Percentiles rank a stretch among this genome's conserved stretches.
phyloP scores from a whole-genome alignment of 345 rosid species.

The Cardamine occulta region DNA sequence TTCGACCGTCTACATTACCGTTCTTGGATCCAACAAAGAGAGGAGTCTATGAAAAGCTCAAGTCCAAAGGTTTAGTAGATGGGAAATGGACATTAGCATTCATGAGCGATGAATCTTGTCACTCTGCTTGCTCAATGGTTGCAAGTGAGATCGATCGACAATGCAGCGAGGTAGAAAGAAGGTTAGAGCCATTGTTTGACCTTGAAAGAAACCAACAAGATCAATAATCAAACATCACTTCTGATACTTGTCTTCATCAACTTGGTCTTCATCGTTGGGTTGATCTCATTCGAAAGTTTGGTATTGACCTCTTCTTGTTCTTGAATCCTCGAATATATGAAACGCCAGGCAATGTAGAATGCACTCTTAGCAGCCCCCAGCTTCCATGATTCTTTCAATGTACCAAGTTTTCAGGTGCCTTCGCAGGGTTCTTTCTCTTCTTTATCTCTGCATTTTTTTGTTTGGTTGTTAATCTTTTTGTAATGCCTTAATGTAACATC shows the following conservation, averaged over 20 bases:
- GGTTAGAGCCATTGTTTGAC: constrained; percentile 65
- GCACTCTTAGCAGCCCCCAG: constrained; percentile 49
- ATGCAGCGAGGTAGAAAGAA: constrained; percentile 73
- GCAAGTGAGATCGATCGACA: constrained; percentile 63
- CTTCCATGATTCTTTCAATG: constrained; percentile 53
- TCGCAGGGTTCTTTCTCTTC: constrained; percentile 13
- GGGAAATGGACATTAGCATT: constrained; percentile 98
- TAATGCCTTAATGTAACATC: constrained; percentile 46
- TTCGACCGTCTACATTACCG: constrained; percentile 80
- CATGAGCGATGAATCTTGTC: constrained; percentile 77
- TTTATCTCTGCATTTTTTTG: constrained; percentile 31
- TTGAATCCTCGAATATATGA: constrained; percentile 26
- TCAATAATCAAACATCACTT: constrained; percentile 37
- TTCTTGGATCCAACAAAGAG: constrained; percentile 62
- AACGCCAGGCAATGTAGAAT: constrained; percentile 45
- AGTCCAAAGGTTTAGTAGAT: constrained; percentile 75
- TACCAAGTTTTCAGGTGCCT: constrained; percentile 38
- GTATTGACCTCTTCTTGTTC: constrained; percentile 23
- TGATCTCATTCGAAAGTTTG: constrained; percentile 36
- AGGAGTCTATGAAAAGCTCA: constrained; percentile 45
- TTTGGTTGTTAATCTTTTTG: constrained; percentile 15
- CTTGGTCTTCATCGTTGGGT: constrained; percentile 11
- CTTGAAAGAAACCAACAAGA: constrained; percentile 52
- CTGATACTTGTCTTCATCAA: constrained; percentile 30
- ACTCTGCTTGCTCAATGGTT: constrained; percentile 71